A percentile compares a stretch with the other conserved stretches of the same genome.
Evolutionary conservation across 2,329 filamentous ascomycete genomes (phyloP).

Genomic region (Fusarium oligoseptatum): DNA sequence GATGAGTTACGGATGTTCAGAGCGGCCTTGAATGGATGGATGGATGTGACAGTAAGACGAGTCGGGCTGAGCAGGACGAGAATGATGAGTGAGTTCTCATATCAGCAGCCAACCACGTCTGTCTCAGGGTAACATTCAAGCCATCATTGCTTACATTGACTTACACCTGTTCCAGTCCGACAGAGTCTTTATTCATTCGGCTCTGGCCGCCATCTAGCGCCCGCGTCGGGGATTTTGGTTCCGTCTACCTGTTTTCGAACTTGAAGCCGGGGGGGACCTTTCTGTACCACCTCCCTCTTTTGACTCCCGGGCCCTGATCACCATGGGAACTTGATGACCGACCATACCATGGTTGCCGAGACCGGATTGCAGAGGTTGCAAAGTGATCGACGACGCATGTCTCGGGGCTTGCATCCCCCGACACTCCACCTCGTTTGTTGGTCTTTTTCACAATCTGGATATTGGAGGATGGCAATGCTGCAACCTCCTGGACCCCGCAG

Average conservation of each 20-base stretch:
- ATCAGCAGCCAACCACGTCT: neutral
- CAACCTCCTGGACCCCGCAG: neutral
- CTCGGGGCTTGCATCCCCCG: slow-evolving; percentile 31
- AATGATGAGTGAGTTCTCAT: neutral
- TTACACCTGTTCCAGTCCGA: slow-evolving; percentile 25
- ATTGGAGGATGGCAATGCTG: slow-evolving; percentile 8
- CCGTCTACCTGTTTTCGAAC: slow-evolving; percentile 13
- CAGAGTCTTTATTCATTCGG: slow-evolving; percentile 9
- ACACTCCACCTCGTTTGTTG: slow-evolving; percentile 28
- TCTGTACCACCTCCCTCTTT: neutral
- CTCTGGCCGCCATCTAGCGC: slow-evolving; percentile 22
- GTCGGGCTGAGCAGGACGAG: neutral
- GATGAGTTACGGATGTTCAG: slow-evolving; percentile 14
- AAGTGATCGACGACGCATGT: slow-evolving; percentile 38
- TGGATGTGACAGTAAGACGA: slow-evolving; percentile 8
- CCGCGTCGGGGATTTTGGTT: neutral
- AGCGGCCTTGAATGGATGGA: slow-evolving; percentile 10
- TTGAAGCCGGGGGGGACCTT: neutral
- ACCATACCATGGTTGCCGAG: neutral
- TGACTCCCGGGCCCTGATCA: slow-evolving; percentile 7
- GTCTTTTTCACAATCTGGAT: slow-evolving; percentile 23
- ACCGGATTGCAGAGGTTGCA: slow-evolving; percentile 20
- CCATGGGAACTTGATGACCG: neutral
- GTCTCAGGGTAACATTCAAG: neutral
- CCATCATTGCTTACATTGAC: slow-evolving; percentile 11